A percentile compares a stretch with the other conserved stretches of the same genome.
phyloP scores from a whole-genome alignment of 352 stramenopile species.

The Globisporangium abappressorium region DNA sequence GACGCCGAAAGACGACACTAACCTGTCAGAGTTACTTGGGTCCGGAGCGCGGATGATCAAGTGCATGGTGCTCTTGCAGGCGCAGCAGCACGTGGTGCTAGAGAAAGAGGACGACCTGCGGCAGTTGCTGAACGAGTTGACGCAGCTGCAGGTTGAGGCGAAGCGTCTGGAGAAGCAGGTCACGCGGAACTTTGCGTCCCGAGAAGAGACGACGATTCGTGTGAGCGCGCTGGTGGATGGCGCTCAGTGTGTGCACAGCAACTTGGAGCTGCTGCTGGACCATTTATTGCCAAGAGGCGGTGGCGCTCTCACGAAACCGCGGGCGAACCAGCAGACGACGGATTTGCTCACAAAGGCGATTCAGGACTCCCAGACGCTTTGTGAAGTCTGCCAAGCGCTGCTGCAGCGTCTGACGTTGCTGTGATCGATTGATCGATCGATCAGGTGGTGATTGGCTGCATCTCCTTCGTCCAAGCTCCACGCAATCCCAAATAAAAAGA shows the following conservation, averaged over 20 bases:
- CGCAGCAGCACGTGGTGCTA: conserved; percentile 51
- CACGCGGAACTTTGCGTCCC: conserved; percentile 43
- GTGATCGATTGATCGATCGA: neutral
- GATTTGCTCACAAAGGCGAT: conserved; percentile 27
- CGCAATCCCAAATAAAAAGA: no score
- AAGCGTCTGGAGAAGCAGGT: conserved; percentile 42
- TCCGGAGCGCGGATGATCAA: conserved; percentile 37
- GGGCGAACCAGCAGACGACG: conserved; percentile 23
- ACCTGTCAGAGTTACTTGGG: conserved; percentile 20
- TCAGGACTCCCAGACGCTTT: conserved; percentile 24
- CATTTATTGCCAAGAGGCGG: conserved; percentile 27
- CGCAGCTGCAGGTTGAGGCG: conserved; percentile 28
- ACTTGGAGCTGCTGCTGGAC: conserved; percentile 48
- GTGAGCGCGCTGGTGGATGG: conserved; percentile 42
- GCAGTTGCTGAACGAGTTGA: conserved; percentile 61
- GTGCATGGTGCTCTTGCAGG: conserved; percentile 67
- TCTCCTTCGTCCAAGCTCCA: no score
- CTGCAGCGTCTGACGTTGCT: conserved; percentile 29
- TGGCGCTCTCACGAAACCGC: conserved; percentile 1
- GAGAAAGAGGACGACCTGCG: conserved; percentile 68
- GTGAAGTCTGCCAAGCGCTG: conserved; percentile 21
- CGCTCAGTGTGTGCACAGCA: conserved; percentile 29
- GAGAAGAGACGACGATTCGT: conserved; percentile 49
- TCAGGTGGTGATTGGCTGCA: no score
- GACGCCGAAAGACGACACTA: conserved; percentile 37